Base-by-base conservation (phyloP, 2,329 filamentous ascomycete genomes). In the Colletotrichum sp. region DNA sequence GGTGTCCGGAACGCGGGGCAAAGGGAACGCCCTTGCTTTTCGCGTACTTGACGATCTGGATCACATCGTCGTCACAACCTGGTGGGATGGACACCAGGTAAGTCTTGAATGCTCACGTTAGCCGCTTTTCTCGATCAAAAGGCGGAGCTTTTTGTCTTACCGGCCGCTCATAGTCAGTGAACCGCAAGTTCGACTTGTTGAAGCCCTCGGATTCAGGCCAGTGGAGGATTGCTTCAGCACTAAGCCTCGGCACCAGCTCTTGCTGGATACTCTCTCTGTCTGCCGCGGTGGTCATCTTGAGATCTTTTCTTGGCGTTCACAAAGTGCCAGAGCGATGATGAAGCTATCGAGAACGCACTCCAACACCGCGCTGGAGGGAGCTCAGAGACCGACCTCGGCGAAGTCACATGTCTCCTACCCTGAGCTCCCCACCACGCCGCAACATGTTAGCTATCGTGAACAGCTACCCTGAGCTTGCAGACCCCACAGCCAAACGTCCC, bases 1-100 rank as follows among this genome's bases (percentile, higher is more conserved):
- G 76, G 43, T 78, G 72, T 34, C 77, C 77, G 8, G 72, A 78
- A 2, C 75, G 77, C 10, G 77, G 65, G n/a, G 74, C 32, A 26
- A 76, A 70, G 2, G 74, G 74, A 15, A 77, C 36, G 28, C 24
- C 71, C 24, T 71, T 77, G 26, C 36, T 34, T 21, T 24, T 52
- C 30, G 73, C 74, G 30, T 74, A 77, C 48, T 71, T 74, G 28
- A 75, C 32, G n/a, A 74, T 64, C 36, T 74, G 13, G 4, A 74
- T 36, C 8, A 74, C 72, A 24, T 74, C 72, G 21, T 74, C 60
- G 6, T 67, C 72, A 34, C 72, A 67, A 1, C 48, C 72, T 2
- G 72, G 67, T 26, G 69, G 64, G n/a, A 71, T 57, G 8, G 67
- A 63, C 21, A 30, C 72, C 8, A 74, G 60, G 28, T 74, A 74